Conservation (phyloP, 257 asterid species). For the Apocynum venetum region DNA sequence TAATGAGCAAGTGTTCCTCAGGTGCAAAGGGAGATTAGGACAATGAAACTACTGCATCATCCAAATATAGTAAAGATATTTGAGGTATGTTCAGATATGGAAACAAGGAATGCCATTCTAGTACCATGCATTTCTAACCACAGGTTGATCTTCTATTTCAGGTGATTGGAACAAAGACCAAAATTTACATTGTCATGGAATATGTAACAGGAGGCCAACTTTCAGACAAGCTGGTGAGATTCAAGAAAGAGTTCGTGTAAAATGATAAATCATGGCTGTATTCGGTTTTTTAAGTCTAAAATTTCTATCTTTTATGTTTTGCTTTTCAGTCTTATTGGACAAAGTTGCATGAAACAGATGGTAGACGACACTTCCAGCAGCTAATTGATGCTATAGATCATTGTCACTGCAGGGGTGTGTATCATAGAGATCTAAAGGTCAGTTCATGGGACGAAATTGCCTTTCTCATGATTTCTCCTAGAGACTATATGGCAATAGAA, state of each 20-base stretch:
- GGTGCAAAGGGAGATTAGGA: constrained; percentile 26
- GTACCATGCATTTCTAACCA: not conserved
- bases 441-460: not conserved
- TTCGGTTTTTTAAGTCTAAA: not conserved
- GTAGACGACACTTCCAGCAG: constrained; percentile 29
- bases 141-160: not conserved
- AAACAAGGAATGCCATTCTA: not conserved
- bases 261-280: not conserved
- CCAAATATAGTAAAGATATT: constrained; percentile 25
- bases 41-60: constrained; percentile 27
- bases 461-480: constrained; percentile 2
- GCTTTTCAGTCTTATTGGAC: constrained; percentile 12
- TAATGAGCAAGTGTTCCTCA: not conserved
- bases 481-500: not conserved
- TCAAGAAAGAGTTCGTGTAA: not conserved
- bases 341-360: constrained; percentile 21
- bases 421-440: constrained; percentile 36
- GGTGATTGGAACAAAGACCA: constrained; percentile 34
- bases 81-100: constrained; percentile 12
- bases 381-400: constrained; percentile 31
- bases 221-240: constrained; percentile 26
- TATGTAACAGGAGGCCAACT: constrained; percentile 28
- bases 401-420: constrained; percentile 28
- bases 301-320: not conserved
- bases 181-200: constrained; percentile 31